Conservation (phyloP, 192 early-diverging fungal genomes). For the Tieghemiomyces parasiticus region DNA sequence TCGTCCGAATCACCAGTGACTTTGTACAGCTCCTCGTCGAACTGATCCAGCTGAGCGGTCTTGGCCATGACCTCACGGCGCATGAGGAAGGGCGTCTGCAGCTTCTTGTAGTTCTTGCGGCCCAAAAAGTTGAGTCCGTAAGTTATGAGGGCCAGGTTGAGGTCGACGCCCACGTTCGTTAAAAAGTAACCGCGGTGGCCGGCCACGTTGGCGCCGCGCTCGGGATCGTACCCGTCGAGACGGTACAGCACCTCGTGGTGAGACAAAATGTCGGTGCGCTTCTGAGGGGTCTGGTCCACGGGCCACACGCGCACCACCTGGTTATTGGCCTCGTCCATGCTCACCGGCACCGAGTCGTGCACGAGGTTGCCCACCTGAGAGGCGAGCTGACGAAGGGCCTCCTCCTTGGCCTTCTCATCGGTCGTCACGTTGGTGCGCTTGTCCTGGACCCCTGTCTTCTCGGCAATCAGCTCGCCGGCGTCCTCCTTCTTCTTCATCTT, state of each 20-base stretch:
- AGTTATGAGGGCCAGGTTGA: conserved; percentile 91
- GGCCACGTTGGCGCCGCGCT: conserved; percentile 85
- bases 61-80: conserved; percentile 92
- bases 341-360: conserved; percentile 76
- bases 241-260: conserved; percentile 93
- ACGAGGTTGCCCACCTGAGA: conserved; percentile 82
- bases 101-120: conserved; percentile 70
- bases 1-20: conserved; percentile 65
- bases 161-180: conserved; percentile 83
- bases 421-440: conserved; percentile 50
- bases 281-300: conserved; percentile 27
- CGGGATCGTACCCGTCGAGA: conserved; percentile 76
- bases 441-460: conserved; percentile 59
- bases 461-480: conserved; percentile 47
- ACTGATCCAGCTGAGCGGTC: conserved; percentile 95
- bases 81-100: conserved; percentile 99
- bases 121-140: conserved; percentile 90
- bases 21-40: conserved; percentile 98
- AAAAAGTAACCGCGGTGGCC: conserved; percentile 99
- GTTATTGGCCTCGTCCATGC: conserved; percentile 74
- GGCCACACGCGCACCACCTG: conserved; percentile 31
- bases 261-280: conserved; percentile 44
- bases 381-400: conserved; percentile 42
- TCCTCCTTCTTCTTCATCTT: conserved; percentile 90
- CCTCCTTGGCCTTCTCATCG: conserved; percentile 64